A percentile compares a stretch with the other conserved stretches of the same genome.
Evolutionary conservation across 371 early-diverging fungal genomes (phyloP).

Genomic region (Mortierella sp.): DNA sequence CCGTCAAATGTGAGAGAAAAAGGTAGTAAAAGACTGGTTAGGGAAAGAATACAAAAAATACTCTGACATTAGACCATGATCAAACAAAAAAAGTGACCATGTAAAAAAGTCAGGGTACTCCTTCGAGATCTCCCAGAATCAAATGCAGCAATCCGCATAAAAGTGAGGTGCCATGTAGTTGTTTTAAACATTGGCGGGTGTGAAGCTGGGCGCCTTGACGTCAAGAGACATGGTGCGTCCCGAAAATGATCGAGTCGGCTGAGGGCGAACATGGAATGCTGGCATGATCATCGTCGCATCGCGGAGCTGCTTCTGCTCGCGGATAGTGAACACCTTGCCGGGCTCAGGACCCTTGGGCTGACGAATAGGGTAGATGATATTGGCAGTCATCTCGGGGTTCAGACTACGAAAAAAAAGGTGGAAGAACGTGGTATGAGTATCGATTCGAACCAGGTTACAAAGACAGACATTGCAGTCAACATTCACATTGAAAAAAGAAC

Average conservation of each 20-base stretch:
- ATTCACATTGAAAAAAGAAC: neutral
- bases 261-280: slow-evolving; percentile 35
- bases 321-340: slow-evolving; percentile 65
- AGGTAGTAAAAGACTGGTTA: neutral
- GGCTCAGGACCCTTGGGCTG: slow-evolving; percentile 75
- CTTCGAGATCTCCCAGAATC: neutral
- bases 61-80: neutral
- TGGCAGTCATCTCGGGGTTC: slow-evolving; percentile 32
- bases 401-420: slow-evolving; percentile 6
- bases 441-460: neutral
- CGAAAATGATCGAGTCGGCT: slow-evolving; percentile 23
- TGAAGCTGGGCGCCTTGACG: slow-evolving; percentile 46
- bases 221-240: slow-evolving; percentile 41
- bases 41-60: neutral
- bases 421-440: no score
- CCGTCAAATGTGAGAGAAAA: neutral
- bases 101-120: no score
- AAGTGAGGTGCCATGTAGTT: neutral
- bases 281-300: slow-evolving; percentile 52
- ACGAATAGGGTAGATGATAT: slow-evolving; percentile 69
- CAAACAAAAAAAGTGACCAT: neutral
- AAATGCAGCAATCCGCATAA: slow-evolving; percentile 9
- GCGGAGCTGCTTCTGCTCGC: slow-evolving; percentile 53
- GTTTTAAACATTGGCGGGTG: slow-evolving; percentile 27
- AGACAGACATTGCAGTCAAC: neutral